Percentiles rank a stretch among this genome's conserved stretches.
phyloP scores from a whole-genome alignment of 208 protist genomes.

The Porcisia hertigi region DNA sequence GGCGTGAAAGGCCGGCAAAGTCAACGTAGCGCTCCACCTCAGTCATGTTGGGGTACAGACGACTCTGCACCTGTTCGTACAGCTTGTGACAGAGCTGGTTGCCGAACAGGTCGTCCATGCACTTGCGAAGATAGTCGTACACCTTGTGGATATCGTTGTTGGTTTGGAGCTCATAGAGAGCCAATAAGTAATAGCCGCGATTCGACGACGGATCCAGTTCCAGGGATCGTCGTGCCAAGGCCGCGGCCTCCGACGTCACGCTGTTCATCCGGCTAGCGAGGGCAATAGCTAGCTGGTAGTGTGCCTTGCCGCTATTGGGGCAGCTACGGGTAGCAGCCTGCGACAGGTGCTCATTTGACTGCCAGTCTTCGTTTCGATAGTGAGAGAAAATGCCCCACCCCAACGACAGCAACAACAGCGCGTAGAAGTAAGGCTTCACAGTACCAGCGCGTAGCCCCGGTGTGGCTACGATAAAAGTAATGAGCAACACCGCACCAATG shows the following conservation, averaged over 20 bases:
- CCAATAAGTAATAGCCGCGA: slow-evolving; percentile 45
- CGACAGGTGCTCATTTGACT: slow-evolving; percentile 43
- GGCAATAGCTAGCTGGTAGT: slow-evolving; percentile 32
- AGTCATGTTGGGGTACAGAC: slow-evolving; percentile 40
- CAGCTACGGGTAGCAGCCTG: slow-evolving; percentile 41
- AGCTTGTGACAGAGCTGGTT: slow-evolving; percentile 23
- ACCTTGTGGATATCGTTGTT: slow-evolving; percentile 26
- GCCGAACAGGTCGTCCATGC: slow-evolving; percentile 29
- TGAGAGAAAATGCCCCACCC: slow-evolving; percentile 44
- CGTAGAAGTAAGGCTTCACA: slow-evolving; percentile 12
- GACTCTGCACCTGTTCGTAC: slow-evolving; percentile 19
- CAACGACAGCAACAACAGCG: slow-evolving; percentile 24
- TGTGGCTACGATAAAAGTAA: slow-evolving; percentile 22
- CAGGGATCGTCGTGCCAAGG: slow-evolving; percentile 31
- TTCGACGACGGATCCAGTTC: slow-evolving; percentile 34
- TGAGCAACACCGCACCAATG: slow-evolving; percentile 29
- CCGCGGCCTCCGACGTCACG: slow-evolving; percentile 32
- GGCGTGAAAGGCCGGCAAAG: slow-evolving; percentile 11
- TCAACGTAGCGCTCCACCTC: slow-evolving; percentile 38
- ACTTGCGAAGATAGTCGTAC: slow-evolving; percentile 44
- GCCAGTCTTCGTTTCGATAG: slow-evolving; percentile 50
- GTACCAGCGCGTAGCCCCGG: slow-evolving; percentile 13
- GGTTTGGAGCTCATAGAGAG: slow-evolving; percentile 29
- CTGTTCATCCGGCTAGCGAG: slow-evolving; percentile 12
- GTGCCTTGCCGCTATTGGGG: slow-evolving; percentile 57